Base-by-base conservation (phyloP, 2,329 filamentous ascomycete species). In the Colletotrichum sp. region DNA sequence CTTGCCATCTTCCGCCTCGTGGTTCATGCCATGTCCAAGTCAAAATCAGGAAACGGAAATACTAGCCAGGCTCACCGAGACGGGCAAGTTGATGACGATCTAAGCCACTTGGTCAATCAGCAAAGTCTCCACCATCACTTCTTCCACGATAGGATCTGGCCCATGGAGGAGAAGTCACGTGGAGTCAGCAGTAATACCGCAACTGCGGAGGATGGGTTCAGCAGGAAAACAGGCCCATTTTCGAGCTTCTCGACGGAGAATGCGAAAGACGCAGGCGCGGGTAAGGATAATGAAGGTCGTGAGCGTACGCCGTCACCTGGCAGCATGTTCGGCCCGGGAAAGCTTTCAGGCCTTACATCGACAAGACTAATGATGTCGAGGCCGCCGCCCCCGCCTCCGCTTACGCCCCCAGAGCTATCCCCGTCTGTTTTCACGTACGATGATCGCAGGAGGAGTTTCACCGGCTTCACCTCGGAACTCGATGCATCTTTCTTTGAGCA, bases 381-480 rank as follows among this genome's bases (percentile, higher is more conserved):
- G 59, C 84, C 83, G 70, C 86, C 86, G 67, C 87, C 85, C 65
- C 86, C 88, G 59, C 86, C 86, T 71, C 88, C 89, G 71, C 81
- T 90, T 79, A 90, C 87, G 58, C 86, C 89, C 13, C 87, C 88
- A 9, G 84, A 85, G 74, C 80, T 87, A 67, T 86, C 86, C 71
- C 81, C 83, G 64, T 82, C 82, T 56, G 80, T 85, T 70, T 89
- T 87, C 77, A 83, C 84, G 14, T 85, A 89, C 74, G 82, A 89
- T 43, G 84, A 86, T 63, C 83, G 83, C 52, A 81, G 81, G 8
- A 79, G 79, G 9, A 83, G 81, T 77, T 80, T 80, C 66, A 79
- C 82, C 4, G 80, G 81, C 38, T 85, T 84, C 43, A 79, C 80
- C 18, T 79, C 82, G 12, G 81, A 83, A 12, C 76, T 86, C 12